Percentiles rank a stretch among this genome's conserved stretches.
These are phyloP conservation scores for Aspergillus asperescens DNA, from an alignment of 495 filamentous ascomycete species.

Conservation along the genomic window DNA sequence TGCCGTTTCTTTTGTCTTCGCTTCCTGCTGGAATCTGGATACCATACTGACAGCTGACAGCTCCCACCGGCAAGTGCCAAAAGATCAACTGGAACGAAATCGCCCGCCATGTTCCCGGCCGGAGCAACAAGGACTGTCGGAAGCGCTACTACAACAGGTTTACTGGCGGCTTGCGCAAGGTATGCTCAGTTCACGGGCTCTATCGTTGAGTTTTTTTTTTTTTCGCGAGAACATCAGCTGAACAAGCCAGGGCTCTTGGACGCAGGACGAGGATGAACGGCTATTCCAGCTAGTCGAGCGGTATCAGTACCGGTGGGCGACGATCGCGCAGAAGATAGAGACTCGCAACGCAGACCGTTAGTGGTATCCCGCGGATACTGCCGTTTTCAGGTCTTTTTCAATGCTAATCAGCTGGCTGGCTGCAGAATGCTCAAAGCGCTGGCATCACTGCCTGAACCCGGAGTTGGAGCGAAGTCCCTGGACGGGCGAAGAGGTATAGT, in stretches of 20 bases:
- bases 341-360: constrained; percentile 13
- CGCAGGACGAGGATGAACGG: constrained; percentile 8
- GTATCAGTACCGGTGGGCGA: constrained; percentile 12
- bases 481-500: constrained; percentile 7
- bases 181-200: neutral
- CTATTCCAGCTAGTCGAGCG: constrained; percentile 7
- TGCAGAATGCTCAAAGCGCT: constrained; percentile 12
- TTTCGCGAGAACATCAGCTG: neutral
- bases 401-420: too few species aligned
- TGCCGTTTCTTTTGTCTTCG: neutral
- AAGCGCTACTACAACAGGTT: constrained; percentile 14
- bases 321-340: constrained; percentile 14
- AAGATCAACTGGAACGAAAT: constrained; percentile 17
- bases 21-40: too few species aligned
- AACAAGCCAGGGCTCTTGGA: constrained; percentile 9
- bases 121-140: constrained; percentile 13
- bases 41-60: neutral
- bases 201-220: too few species aligned
- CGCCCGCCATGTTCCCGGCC: constrained; percentile 9
- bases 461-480: constrained; percentile 13
- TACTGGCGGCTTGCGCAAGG: constrained; percentile 10
- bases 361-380: neutral
- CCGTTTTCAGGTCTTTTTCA: too few species aligned
- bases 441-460: constrained; percentile 14
- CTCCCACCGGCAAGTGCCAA: constrained; percentile 10